Evolutionary conservation across 2,329 filamentous ascomycete species (phyloP), one percentile per base, ranked within the genome.

Genomic region (Verticillium longisporum): DNA sequence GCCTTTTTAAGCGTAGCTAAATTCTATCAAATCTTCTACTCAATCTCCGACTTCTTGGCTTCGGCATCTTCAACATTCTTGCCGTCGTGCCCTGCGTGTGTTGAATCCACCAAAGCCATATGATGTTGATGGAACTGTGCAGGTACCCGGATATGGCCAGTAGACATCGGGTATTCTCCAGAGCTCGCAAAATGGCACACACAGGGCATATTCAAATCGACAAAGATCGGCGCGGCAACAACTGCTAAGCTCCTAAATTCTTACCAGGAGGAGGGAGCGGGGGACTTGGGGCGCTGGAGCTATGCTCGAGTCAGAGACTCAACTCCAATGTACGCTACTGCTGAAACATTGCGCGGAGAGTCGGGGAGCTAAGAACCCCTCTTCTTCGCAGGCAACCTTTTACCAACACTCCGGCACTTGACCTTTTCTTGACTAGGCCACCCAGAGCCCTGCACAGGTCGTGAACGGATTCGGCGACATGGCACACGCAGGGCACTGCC

Each of bases 401-500:
- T 18, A n/a, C 45, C 45, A n/a, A 53, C 45, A 26, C 9, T 11
- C 45, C 18, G 45, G 45, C 21, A 13, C 45, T 53, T 53, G 45
- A 21, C 45, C 45, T 4, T 26, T 53, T 53, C 45, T 53, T 26
- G 45, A 53, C 45, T 53, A 53, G 18, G 45, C 5, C 11, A 21
- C n/a, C 18, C 45, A 53, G 3, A 3, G 45, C 18, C 45, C 45
- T 53, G 45, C 11, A 18, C 45, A 53, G 45, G 38, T 15, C 38
- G 6, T 14, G 38, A 5, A 11, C 38, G 38, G 38, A 41, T 15
- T 18, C 18, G 15, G 45, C 9, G 45, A 26, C 37, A 57, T 21
- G 50, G 60, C 61, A 65, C 67, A 69, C 67, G 65, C 67, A 69
- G 69, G 67, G 63, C 66, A 66, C 55, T 26, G 55, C n/a, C 13